Evolutionary conservation across 257 asterid species (phyloP).

Genomic region (Solanum paucissectum): DNA sequence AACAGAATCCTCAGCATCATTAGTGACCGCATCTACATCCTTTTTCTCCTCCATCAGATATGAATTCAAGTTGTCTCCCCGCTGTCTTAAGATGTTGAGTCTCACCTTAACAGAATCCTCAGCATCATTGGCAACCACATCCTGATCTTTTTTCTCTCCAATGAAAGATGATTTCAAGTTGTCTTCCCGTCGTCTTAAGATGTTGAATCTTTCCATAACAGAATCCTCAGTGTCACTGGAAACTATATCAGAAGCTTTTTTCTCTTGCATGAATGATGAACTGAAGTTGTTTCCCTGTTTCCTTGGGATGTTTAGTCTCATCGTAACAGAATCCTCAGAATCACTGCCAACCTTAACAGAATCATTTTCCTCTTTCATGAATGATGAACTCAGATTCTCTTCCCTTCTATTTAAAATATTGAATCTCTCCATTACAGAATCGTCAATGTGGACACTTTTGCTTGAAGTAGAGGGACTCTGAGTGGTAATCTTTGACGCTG

Average conservation of each 20-base stretch:
- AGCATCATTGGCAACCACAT: slow-evolving; percentile 4
- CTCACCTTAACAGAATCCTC: slow-evolving; percentile 47
- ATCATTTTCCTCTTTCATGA: neutral
- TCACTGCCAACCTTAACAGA: slow-evolving; percentile 5
- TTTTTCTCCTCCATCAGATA: slow-evolving; percentile 10
- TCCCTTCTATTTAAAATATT: slow-evolving; percentile 4
- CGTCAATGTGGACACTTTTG: neutral
- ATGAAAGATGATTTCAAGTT: neutral
- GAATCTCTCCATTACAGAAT: slow-evolving; percentile 6
- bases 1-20: slow-evolving; percentile 35
- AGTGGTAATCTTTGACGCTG: neutral
- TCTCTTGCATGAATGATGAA: slow-evolving; percentile 5
- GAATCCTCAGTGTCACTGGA: slow-evolving; percentile 31
- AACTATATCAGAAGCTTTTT: slow-evolving; percentile 5
- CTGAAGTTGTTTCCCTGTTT: slow-evolving; percentile 23
- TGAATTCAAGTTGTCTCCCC: slow-evolving; percentile 17
- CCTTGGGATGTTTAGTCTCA: slow-evolving; percentile 35
- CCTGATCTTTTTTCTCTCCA: slow-evolving; percentile 15
- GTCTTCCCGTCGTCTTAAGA: slow-evolving; percentile 36
- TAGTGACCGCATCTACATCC: neutral
- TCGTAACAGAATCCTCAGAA: slow-evolving; percentile 36
- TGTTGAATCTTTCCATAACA: slow-evolving; percentile 35
- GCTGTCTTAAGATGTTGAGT: slow-evolving; percentile 37
- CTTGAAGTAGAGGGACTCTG: neutral
- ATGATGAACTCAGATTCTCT: neutral